Conservation (phyloP, 306 rosid species). For the Prinsepia uniflora region DNA sequence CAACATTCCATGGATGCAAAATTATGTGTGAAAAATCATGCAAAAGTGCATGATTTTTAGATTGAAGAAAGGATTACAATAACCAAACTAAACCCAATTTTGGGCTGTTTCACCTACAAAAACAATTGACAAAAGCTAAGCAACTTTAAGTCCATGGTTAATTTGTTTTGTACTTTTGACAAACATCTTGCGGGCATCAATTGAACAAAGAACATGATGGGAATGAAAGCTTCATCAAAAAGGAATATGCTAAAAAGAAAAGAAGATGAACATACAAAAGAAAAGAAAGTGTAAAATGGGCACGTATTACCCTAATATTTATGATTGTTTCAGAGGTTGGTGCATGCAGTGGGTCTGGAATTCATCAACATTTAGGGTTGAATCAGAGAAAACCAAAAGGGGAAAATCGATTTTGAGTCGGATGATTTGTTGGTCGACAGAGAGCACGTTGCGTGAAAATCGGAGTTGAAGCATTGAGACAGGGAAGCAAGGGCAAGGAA, state of each 20-base stretch:
- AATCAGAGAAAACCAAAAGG: conserved; percentile 33
- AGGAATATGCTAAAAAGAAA: not conserved
- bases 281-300: conserved; percentile 19
- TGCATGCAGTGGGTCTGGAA: conserved; percentile 20
- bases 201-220: not conserved
- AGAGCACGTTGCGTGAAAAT: conserved; percentile 45
- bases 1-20: too few species aligned
- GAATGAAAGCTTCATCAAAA: not conserved
- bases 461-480: conserved; percentile 44
- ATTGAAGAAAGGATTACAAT: not conserved
- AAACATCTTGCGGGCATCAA: not conserved
- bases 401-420: conserved; percentile 33
- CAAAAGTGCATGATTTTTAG: not conserved
- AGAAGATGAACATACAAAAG: not conserved
- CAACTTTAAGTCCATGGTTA: not conserved
- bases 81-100: not conserved
- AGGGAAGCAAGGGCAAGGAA: conserved; percentile 26
- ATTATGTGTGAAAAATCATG: too few species aligned
- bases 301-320: conserved; percentile 26
- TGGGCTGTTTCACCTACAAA: not conserved
- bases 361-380: conserved; percentile 22
- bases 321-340: conserved; percentile 15
- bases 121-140: not conserved
- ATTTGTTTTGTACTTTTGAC: not conserved
- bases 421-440: conserved; percentile 46